Evolutionary conservation across 129 eudicot species (phyloP).

Genomic region (Pseudognaphalium luteoalbum): DNA sequence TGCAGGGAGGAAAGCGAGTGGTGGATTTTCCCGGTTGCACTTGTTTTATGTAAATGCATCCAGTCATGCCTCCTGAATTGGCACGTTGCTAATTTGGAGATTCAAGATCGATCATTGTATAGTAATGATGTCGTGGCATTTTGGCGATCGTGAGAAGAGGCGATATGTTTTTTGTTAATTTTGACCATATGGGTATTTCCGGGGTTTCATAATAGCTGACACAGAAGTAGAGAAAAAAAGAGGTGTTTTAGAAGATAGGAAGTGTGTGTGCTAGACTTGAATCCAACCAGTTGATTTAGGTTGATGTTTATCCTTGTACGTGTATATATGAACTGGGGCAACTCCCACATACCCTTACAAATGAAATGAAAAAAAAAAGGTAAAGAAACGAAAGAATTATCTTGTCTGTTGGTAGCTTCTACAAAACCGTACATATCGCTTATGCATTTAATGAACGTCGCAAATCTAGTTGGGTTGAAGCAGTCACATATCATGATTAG

Average conservation of each 20-base stretch:
- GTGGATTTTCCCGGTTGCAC: constrained; percentile 81
- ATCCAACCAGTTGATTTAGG: constrained; percentile 21
- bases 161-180: constrained; percentile 23
- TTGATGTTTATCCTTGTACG: constrained; percentile 12
- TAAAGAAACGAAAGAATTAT: background rate
- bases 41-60: constrained; percentile 69
- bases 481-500: too few species aligned
- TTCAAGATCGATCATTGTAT: constrained; percentile 81
- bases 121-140: constrained; percentile 58
- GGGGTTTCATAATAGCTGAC: constrained; percentile 29
- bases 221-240: constrained; percentile 28
- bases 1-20: constrained; percentile 88
- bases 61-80: constrained; percentile 68
- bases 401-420: too few species aligned
- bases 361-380: background rate
- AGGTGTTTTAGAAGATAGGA: constrained; percentile 26
- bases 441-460: too few species aligned
- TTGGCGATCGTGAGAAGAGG: constrained; percentile 56
- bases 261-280: constrained; percentile 19
- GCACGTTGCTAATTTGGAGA: constrained; percentile 89
- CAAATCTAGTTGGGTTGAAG: too few species aligned
- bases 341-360: constrained; percentile 29
- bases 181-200: constrained; percentile 11
- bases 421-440: too few species aligned
- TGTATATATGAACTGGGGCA: constrained; percentile 36